phyloP scores from a whole-genome alignment of 805 yeast genomes.

The Candida qinlingensis region DNA sequence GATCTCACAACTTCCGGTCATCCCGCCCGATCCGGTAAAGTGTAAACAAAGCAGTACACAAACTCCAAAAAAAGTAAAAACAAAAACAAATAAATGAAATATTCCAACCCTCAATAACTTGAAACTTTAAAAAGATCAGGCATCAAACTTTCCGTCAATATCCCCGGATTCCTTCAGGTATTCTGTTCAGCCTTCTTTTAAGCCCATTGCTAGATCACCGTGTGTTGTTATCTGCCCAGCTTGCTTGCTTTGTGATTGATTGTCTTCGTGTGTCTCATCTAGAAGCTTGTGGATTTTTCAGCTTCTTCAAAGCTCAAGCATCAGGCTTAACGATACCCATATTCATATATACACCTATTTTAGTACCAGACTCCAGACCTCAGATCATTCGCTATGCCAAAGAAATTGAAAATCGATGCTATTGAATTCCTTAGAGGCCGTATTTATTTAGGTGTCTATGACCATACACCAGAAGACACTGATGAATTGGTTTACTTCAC shows the following conservation, averaged over 20 bases:
- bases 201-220: too few species aligned
- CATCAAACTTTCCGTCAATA: too few species aligned
- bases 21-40: background rate
- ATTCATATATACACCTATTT: too few species aligned
- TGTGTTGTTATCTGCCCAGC: background rate
- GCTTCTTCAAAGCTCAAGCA: too few species aligned
- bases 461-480: constrained; percentile 71
- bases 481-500: constrained; percentile 78
- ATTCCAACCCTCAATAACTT: too few species aligned
- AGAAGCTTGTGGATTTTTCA: too few species aligned
- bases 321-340: too few species aligned
- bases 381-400: constrained; percentile 37
- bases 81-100: too few species aligned
- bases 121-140: too few species aligned
- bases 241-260: background rate
- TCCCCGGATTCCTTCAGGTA: too few species aligned
- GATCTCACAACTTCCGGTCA: background rate
- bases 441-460: constrained; percentile 88
- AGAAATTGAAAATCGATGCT: constrained; percentile 51
- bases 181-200: too few species aligned
- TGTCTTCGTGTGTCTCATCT: background rate
- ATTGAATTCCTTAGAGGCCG: constrained; percentile 39
- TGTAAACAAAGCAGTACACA: background rate
- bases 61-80: constrained; percentile 13
- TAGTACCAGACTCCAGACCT: background rate